Evolutionary conservation across 1,284 basidiomycete species (phyloP).

Genomic region (Tilletia indica): DNA sequence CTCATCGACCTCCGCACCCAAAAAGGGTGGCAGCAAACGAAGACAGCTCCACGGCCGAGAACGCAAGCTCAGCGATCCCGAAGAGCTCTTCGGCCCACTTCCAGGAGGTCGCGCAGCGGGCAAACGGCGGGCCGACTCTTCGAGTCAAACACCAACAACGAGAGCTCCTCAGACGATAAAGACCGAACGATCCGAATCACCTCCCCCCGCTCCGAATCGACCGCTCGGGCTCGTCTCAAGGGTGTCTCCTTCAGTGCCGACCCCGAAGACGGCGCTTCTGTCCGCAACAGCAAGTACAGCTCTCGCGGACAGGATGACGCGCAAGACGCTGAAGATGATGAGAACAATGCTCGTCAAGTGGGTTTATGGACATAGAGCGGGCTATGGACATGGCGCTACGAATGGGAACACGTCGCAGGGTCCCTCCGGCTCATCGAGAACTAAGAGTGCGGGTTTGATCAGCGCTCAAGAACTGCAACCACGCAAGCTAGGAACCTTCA

Average conservation of each 20-base stretch:
- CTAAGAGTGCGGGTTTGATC: conserved; percentile 43
- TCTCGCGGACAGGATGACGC: not conserved
- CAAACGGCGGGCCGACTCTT: not conserved
- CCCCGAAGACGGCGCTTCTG: not conserved
- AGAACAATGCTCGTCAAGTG: conserved; percentile 24
- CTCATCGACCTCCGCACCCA: not conserved
- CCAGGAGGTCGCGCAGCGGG: not conserved
- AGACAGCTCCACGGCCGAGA: not conserved
- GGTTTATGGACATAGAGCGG: not conserved
- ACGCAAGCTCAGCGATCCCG: conserved; percentile 9
- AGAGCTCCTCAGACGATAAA: not conserved
- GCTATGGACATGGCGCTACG: not conserved
- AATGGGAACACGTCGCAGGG: not conserved
- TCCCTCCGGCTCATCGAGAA: conserved; percentile 21
- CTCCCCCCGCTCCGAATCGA: not conserved
- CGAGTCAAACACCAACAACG: too few species aligned
- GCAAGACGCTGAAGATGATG: conserved; percentile 22
- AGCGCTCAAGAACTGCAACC: conserved; percentile 37
- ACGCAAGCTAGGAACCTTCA: conserved; percentile 54
- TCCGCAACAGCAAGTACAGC: conserved; percentile 15
- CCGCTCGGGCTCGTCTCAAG: not conserved
- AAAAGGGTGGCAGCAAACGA: not conserved
- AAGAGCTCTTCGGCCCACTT: not conserved
- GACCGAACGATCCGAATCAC: not conserved
- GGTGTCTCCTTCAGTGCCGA: not conserved